These are phyloP conservation scores for Ascosphaera apis DNA, from an alignment of 2,329 filamentous ascomycete genomes.

Conservation along the genomic window DNA sequence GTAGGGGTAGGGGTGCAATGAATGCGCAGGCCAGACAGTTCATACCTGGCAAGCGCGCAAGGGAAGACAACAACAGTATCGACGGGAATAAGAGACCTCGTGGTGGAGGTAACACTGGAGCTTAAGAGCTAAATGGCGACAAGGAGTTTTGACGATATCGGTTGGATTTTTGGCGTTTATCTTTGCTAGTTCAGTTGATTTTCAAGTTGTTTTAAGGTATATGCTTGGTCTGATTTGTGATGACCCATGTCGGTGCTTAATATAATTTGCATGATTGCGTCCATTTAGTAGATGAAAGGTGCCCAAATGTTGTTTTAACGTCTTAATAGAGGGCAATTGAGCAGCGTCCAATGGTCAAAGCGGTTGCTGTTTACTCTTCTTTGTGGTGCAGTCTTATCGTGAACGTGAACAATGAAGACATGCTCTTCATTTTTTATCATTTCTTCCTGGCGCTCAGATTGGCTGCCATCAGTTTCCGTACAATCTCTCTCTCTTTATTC, in stretches of 20 bases:
- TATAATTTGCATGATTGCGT: no score
- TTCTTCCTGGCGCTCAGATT: background rate
- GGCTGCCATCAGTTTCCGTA: conserved; percentile 35
- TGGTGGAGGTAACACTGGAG: conserved; percentile 14
- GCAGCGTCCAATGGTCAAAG: no score
- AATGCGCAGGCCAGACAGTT: conserved; percentile 30
- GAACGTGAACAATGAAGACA: no score
- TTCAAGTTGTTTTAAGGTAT: background rate
- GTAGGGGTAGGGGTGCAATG: conserved; percentile 17
- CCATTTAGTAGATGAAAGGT: no score
- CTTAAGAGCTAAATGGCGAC: no score
- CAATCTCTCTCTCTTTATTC: conserved; percentile 42
- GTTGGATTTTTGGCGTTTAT: conserved; percentile 2
- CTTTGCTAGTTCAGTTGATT: conserved; percentile 1
- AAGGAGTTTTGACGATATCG: no score
- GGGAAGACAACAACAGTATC: conserved; percentile 25
- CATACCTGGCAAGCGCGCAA: conserved; percentile 32
- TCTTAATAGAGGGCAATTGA: no score
- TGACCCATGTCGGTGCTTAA: no score
- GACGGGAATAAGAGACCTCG: conserved; percentile 23
- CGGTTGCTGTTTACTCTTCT: no score
- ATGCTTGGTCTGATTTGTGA: background rate
- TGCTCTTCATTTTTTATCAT: no score
- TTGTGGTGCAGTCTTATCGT: no score
- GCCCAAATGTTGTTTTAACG: no score